A percentile compares a stretch with the other conserved stretches of the same genome.
These are phyloP conservation scores for Cercis canadensis DNA, from an alignment of 306 rosid genomes.

Conservation along the genomic window DNA sequence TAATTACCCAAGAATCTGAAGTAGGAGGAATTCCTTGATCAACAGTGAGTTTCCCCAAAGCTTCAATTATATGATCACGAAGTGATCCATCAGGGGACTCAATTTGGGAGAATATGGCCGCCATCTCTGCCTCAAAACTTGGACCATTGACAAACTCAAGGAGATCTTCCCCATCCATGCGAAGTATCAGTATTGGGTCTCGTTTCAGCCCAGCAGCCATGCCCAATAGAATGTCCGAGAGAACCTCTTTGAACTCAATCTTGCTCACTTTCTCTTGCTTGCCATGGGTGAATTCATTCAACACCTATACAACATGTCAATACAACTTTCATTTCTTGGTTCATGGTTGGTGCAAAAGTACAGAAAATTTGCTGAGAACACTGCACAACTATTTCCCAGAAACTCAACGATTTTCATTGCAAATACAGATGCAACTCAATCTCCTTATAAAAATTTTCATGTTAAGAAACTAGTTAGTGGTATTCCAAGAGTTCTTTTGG, in stretches of 20 bases:
- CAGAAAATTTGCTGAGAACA: not conserved
- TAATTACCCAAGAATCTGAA: slow-evolving; percentile 88
- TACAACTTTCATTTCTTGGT: slow-evolving; percentile 23
- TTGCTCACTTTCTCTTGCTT: slow-evolving; percentile 84
- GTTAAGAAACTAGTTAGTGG: no score
- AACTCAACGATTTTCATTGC: no score
- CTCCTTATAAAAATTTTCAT: no score
- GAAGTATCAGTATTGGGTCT: slow-evolving; percentile 90
- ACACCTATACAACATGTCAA: slow-evolving; percentile 54
- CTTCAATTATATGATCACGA: slow-evolving; percentile 62
- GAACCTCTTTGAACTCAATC: slow-evolving; percentile 90
- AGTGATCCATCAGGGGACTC: slow-evolving; percentile 52
- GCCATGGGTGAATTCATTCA: slow-evolving; percentile 94
- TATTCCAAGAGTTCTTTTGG: no score
- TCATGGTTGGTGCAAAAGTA: slow-evolving; percentile 9
- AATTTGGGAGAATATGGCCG: slow-evolving; percentile 58
- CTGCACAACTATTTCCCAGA: slow-evolving; percentile 1
- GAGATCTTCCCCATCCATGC: slow-evolving; percentile 97
- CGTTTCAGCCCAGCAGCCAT: slow-evolving; percentile 98
- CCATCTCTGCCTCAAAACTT: slow-evolving; percentile 70
- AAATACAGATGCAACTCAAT: no score
- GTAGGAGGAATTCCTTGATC: slow-evolving; percentile 96
- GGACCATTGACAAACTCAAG: slow-evolving; percentile 73
- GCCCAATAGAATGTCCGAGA: slow-evolving; percentile 87
- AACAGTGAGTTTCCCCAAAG: slow-evolving; percentile 74